Percentiles rank a stretch among this genome's conserved stretches.
phyloP scores from a whole-genome alignment of 2,329 filamentous ascomycete genomes.

The Clonostachys chloroleuca region DNA sequence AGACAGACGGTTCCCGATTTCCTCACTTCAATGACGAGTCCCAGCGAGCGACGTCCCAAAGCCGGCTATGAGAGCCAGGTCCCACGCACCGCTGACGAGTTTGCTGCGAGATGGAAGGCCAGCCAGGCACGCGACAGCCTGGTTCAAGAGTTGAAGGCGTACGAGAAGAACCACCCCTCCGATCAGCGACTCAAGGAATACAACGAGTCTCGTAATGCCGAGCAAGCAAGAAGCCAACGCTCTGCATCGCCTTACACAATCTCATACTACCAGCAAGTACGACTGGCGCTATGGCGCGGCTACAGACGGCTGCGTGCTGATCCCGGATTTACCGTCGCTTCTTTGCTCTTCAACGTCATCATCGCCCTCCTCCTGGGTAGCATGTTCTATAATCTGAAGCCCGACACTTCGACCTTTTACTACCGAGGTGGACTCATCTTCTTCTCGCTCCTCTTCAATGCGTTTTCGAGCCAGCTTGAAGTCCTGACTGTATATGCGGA shows the following conservation, averaged over 20 bases:
- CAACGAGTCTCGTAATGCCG: constrained; percentile 40
- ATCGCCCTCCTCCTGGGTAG: constrained; percentile 73
- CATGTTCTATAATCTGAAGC: constrained; percentile 66
- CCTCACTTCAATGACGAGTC: constrained; percentile 58
- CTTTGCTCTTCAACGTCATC: constrained; percentile 69
- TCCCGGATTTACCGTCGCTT: constrained; percentile 63
- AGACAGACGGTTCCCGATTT: constrained; percentile 69
- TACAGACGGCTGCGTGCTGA: constrained; percentile 65
- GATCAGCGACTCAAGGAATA: constrained; percentile 47
- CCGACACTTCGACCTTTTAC: constrained; percentile 60
- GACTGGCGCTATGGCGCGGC: constrained; percentile 43
- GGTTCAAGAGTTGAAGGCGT: constrained; percentile 58
- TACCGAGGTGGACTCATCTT: constrained; percentile 38
- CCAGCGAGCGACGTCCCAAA: constrained; percentile 63
- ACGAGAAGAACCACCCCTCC: constrained; percentile 31
- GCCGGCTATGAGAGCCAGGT: constrained; percentile 57
- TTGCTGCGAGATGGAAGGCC: constrained; percentile 51
- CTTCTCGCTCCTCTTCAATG: constrained; percentile 51
- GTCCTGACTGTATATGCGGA: constrained; percentile 59
- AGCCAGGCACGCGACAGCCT: constrained; percentile 44
- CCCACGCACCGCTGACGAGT: constrained; percentile 64
- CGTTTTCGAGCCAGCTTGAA: constrained; percentile 60
- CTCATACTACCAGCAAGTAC: constrained; percentile 67
- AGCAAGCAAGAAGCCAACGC: constrained; percentile 49
- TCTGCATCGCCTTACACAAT: constrained; percentile 61